These are phyloP conservation scores for Turnera subulata DNA, from an alignment of 345 rosid genomes.

Conservation along the genomic window DNA sequence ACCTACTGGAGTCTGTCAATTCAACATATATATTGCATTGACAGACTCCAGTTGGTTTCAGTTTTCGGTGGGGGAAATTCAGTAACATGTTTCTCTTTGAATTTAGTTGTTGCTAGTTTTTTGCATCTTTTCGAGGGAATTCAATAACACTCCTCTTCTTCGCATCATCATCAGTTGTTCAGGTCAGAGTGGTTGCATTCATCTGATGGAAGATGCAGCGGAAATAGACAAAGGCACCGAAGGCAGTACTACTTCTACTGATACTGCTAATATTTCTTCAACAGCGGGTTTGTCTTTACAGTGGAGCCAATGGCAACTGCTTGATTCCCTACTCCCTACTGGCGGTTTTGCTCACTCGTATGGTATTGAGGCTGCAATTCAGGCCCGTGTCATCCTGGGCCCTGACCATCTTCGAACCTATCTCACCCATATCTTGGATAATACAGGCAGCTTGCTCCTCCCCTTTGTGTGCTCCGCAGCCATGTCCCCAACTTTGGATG, in stretches of 20 bases:
- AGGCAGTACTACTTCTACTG: too few species aligned
- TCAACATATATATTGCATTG: too few species aligned
- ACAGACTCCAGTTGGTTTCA: too few species aligned
- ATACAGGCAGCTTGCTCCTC: slow-evolving; percentile 68
- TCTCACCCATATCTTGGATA: slow-evolving; percentile 50
- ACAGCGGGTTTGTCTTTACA: slow-evolving; percentile 22
- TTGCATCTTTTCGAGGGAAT: too few species aligned
- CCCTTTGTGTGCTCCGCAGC: slow-evolving; percentile 68
- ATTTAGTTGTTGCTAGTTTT: too few species aligned
- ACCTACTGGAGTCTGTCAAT: too few species aligned
- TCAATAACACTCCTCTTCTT: too few species aligned
- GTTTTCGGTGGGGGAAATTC: too few species aligned
- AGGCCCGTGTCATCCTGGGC: slow-evolving; percentile 45
- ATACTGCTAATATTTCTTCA: neutral
- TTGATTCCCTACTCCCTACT: slow-evolving; percentile 85
- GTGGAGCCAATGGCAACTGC: slow-evolving; percentile 94
- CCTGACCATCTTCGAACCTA: slow-evolving; percentile 48
- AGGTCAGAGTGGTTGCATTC: neutral
- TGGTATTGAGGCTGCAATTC: slow-evolving; percentile 84
- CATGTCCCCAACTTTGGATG: slow-evolving; percentile 38
- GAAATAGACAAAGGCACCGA: neutral
- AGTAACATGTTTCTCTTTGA: too few species aligned
- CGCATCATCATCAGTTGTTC: too few species aligned
- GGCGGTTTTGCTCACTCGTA: slow-evolving; percentile 91
- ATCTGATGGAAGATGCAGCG: slow-evolving; percentile 13